Evolutionary conservation across 352 stramenopile species (phyloP).

Genomic region (Pilasporangium apinafurcum): DNA sequence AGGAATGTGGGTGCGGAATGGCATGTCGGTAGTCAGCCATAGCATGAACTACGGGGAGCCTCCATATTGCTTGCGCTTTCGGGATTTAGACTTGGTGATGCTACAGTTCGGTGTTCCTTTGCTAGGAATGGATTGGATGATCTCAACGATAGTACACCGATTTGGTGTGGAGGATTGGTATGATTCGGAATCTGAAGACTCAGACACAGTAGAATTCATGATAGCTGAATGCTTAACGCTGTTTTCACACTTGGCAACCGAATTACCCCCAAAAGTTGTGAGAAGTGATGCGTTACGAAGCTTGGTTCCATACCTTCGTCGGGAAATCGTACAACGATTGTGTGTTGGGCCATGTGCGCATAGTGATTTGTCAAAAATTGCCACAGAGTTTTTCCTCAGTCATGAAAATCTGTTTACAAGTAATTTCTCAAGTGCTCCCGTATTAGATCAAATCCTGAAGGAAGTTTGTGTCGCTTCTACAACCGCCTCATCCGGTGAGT

Average conservation of each 20-base stretch:
- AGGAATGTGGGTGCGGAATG: conserved; percentile 81
- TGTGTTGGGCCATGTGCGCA: conserved; percentile 77
- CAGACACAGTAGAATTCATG: conserved; percentile 64
- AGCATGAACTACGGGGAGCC: conserved; percentile 89
- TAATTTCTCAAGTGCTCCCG: conserved; percentile 57
- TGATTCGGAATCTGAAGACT: conserved; percentile 19
- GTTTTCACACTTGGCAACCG: conserved; percentile 67
- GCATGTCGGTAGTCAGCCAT: conserved; percentile 80
- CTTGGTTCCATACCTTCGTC: conserved; percentile 60
- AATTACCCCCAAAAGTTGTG: conserved; percentile 60
- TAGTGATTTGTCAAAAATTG: conserved; percentile 81
- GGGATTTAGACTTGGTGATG: conserved; percentile 75
- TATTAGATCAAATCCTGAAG: conserved; percentile 76
- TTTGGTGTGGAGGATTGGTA: conserved; percentile 68
- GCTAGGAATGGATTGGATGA: conserved; percentile 68
- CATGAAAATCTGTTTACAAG: conserved; percentile 71
- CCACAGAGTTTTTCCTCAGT: conserved; percentile 72
- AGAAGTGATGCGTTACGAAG: conserved; percentile 41
- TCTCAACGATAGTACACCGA: conserved; percentile 63
- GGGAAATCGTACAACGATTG: conserved; percentile 76
- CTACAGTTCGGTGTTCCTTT: conserved; percentile 76
- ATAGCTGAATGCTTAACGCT: conserved; percentile 75
- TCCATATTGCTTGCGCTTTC: conserved; percentile 80
- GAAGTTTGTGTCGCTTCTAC: conserved; percentile 48
- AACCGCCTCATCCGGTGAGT: conserved; percentile 14